A percentile compares a stretch with the other conserved stretches of the same genome.
Evolutionary conservation across 1,284 basidiomycete genomes (phyloP).

Genomic region (Tausonia pullulans): DNA sequence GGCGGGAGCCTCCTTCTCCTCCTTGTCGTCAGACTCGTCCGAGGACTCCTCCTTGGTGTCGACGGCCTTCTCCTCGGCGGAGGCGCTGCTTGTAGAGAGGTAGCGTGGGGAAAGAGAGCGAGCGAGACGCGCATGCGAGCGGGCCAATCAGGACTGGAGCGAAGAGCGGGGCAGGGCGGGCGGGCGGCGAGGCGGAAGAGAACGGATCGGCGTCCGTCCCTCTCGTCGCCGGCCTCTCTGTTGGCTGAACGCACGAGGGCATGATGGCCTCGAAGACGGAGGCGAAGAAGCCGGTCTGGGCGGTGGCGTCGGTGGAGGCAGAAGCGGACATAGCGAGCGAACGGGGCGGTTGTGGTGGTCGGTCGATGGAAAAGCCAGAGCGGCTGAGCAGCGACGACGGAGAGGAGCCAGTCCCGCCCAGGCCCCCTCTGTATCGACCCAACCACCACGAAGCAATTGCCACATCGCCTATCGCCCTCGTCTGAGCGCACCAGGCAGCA

Average conservation of each 20-base stretch:
- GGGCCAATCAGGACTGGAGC: not conserved
- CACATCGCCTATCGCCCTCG: too few relatives aligned
- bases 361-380: too few relatives aligned
- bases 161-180: too few relatives aligned
- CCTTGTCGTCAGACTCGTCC: slow-evolving; percentile 33
- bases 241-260: slow-evolving; percentile 6
- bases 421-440: too few relatives aligned
- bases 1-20: slow-evolving; percentile 38
- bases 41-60: slow-evolving; percentile 31
- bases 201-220: not conserved
- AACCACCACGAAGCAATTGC: too few relatives aligned
- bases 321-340: not conserved
- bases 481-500: too few relatives aligned
- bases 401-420: too few relatives aligned
- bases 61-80: slow-evolving; percentile 29
- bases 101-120: not conserved
- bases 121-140: not conserved
- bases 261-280: slow-evolving; percentile 13
- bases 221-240: not conserved
- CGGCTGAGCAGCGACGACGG: too few relatives aligned
- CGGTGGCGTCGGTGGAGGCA: not conserved
- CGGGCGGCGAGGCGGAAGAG: too few relatives aligned
- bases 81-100: slow-evolving; percentile 24
- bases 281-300: slow-evolving; percentile 15
- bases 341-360: not conserved